phyloP scores from a whole-genome alignment of 2,329 filamentous ascomycete species.

The Neospermospora avenae region DNA sequence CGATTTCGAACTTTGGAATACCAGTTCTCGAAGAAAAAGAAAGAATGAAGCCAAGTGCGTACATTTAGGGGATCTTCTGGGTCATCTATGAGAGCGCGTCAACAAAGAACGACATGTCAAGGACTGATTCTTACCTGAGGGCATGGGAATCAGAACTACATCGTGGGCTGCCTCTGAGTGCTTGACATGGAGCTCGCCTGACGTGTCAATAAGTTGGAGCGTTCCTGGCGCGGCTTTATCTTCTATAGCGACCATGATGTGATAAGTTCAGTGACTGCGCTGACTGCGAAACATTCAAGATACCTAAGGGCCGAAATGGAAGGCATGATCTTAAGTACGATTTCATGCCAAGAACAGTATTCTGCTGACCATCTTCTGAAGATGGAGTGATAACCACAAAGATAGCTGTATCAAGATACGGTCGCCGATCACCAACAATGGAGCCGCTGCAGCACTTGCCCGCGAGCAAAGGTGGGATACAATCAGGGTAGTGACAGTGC shows the following conservation, averaged over 20 bases:
- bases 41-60: no score
- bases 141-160: conserved; percentile 32
- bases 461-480: conserved; percentile 2
- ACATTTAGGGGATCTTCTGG: conserved; percentile 39
- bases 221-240: conserved; percentile 29
- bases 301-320: not conserved
- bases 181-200: conserved; percentile 23
- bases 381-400: not conserved
- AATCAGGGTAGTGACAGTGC: not conserved
- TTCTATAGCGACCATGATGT: conserved; percentile 20
- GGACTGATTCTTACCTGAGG: conserved; percentile 24
- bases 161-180: conserved; percentile 26
- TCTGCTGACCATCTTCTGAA: not conserved
- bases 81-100: conserved; percentile 26
- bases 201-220: conserved; percentile 32
- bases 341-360: not conserved
- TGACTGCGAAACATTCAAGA: not conserved
- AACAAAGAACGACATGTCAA: not conserved
- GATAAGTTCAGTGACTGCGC: not conserved
- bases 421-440: not conserved
- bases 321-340: conserved; percentile 4
- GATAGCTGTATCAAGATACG: conserved; percentile 1
- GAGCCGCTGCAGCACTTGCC: not conserved
- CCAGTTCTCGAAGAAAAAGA: no score
- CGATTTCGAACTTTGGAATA: no score